Base-by-base conservation (phyloP, 2,329 filamentous ascomycete genomes). In the Chrysosporium queenslandicum region DNA sequence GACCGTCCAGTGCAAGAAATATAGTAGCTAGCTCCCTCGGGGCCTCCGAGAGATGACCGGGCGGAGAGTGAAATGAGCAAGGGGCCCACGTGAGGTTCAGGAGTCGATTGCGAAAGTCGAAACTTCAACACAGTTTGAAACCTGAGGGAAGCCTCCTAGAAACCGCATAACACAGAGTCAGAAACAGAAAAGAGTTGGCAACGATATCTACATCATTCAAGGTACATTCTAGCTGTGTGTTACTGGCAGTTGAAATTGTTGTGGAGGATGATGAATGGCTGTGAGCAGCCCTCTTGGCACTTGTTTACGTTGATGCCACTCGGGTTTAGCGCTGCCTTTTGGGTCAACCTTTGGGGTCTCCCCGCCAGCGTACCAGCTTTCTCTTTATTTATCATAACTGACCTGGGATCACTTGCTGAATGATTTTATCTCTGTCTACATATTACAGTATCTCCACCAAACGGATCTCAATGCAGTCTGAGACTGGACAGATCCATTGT, bases 11-110 rank as follows among this genome's bases (percentile, higher is more conserved):
- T 25, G 18, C 43, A 18, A 36, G 23, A n/a, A n/a, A n/a, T n/a
- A n/a, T n/a, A 30, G 11, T 7, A 8, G 16, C n/a, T 25, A 36
- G 29, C 42, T 20, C 27, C 42, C 21, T 46, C 43, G 25, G 30
- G 16, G 2, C 8, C 11, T 16, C 20, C 46, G 32, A 7, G 46
- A 39, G n/a, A 6, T 16, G 16, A 39, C 5, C 36, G n/a, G 32
- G 16, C n/a, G 16, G 36, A 39, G 36, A 36, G 32, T 20, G 46
- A 49, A 40, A 39, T 40, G 46, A 49, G 46, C 32, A 27, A 47
- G 45, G 30, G 50, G 21, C 29, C 58, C 54, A 60, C 55, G 61
- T 62, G 45, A 47, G 45, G 37, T 30, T 14, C 4, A 8, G 41
- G 7, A 14, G 20, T 16, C 30, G 29, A 14, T 2, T n/a, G 27